These are phyloP conservation scores for Onygenales sp. DNA, from an alignment of 2,329 filamentous ascomycete genomes.

Conservation along the genomic window DNA sequence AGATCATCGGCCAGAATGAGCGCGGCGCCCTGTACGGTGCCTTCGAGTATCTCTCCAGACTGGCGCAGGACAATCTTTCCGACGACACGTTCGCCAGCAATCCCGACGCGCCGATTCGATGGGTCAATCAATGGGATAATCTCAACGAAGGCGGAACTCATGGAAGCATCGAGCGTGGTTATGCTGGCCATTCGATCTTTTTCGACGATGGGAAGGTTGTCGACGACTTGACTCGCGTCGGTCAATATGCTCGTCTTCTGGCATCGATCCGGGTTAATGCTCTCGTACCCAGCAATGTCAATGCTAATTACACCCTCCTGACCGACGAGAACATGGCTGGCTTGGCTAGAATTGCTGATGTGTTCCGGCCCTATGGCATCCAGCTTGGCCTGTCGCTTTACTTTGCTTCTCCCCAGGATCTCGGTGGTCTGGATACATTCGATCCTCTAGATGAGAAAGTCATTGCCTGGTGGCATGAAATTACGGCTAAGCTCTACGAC, in stretches of 20 bases:
- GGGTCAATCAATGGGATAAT: constrained; percentile 68
- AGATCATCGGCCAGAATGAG: constrained; percentile 57
- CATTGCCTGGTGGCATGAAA: constrained; percentile 52
- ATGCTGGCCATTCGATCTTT: constrained; percentile 59
- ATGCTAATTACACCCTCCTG: constrained; percentile 53
- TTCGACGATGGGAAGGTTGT: constrained; percentile 48
- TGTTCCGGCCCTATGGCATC: constrained; percentile 58
- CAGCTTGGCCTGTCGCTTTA: constrained; percentile 57
- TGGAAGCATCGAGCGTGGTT: constrained; percentile 58
- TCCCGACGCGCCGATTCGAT: constrained; percentile 53
- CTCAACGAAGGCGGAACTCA: constrained; percentile 37
- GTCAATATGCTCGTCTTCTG: constrained; percentile 56
- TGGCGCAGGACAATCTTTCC: constrained; percentile 51
- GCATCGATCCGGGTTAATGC: constrained; percentile 59
- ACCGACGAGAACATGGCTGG: constrained; percentile 51
- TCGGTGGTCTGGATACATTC: constrained; percentile 51
- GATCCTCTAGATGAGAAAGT: constrained; percentile 55
- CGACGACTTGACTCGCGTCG: constrained; percentile 50
- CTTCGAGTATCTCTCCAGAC: constrained; percentile 57
- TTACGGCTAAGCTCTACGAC: constrained; percentile 50
- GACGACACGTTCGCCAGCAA: constrained; percentile 42
- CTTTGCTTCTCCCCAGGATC: constrained; percentile 53
- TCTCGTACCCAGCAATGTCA: constrained; percentile 62
- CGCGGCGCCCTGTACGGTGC: constrained; percentile 59
- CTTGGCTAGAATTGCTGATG: constrained; percentile 52